These are phyloP conservation scores for Trichoderma aggressivum DNA, from an alignment of 2,329 filamentous ascomycete genomes.

Conservation along the genomic window DNA sequence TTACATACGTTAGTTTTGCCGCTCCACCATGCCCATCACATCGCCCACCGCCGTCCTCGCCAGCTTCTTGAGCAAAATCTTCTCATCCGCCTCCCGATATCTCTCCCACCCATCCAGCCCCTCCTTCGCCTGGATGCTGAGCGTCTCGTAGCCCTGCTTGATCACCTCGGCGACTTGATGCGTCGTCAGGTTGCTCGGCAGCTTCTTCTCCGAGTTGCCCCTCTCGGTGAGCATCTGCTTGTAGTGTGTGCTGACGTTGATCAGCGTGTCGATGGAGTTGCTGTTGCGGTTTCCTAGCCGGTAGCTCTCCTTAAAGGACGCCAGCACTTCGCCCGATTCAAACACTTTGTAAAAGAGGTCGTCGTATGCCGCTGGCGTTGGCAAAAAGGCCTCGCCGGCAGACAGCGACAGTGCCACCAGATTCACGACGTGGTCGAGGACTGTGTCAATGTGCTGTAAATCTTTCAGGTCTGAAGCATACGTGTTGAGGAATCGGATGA, in stretches of 20 bases:
- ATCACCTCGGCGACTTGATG: constrained; percentile 86
- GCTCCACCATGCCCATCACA: constrained; percentile 50
- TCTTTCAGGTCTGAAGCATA: constrained; percentile 75
- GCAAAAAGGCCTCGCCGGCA: constrained; percentile 85
- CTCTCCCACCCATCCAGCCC: constrained; percentile 81
- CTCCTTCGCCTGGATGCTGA: constrained; percentile 86
- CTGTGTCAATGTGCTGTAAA: constrained; percentile 64
- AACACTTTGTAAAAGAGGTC: constrained; percentile 98
- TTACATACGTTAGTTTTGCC: constrained; percentile 22
- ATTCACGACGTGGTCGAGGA: constrained; percentile 77
- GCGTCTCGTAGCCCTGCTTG: constrained; percentile 91
- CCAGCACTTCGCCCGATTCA: constrained; percentile 78
- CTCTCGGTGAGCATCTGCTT: constrained; percentile 70
- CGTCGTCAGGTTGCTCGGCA: constrained; percentile 70
- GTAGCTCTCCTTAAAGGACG: constrained; percentile 79
- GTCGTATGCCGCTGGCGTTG: constrained; percentile 82
- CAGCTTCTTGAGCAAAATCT: constrained; percentile 80
- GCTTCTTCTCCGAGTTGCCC: constrained; percentile 37
- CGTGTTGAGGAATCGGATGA: constrained; percentile 85
- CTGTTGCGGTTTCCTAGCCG: constrained; percentile 53
- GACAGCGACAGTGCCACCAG: constrained; percentile 81
- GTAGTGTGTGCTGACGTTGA: constrained; percentile 82
- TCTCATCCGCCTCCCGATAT: constrained; percentile 84
- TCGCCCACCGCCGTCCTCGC: constrained; percentile 71
- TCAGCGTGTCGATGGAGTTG: constrained; percentile 78